Evolutionary conservation across 2,329 filamentous ascomycete genomes (phyloP).

Genomic region (Ilyonectria destructans): DNA sequence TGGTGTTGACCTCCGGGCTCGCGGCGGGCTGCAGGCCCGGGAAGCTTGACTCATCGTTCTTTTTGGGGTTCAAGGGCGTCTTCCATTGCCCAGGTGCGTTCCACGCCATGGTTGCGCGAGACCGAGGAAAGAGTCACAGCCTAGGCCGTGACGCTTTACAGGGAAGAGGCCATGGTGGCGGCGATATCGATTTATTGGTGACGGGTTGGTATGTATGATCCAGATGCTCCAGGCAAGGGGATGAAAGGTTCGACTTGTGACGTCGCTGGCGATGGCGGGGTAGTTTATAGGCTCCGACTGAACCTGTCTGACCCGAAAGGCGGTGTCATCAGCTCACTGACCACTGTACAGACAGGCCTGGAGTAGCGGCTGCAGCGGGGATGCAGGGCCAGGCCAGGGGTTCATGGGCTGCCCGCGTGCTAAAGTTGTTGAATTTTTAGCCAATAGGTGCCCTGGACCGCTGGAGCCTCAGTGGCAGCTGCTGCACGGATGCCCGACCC

Average conservation of each 20-base stretch:
- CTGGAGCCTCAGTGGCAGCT: slow-evolving; percentile 21
- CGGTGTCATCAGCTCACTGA: slow-evolving; percentile 42
- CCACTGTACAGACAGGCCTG: slow-evolving; percentile 8
- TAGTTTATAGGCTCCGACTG: slow-evolving; percentile 37
- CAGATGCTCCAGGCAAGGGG: slow-evolving; percentile 27
- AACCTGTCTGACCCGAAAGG: slow-evolving; percentile 33
- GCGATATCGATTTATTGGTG: slow-evolving; percentile 31
- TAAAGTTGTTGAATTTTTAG: slow-evolving; percentile 9
- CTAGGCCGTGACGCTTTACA: slow-evolving; percentile 68
- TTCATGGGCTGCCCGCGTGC: slow-evolving; percentile 37
- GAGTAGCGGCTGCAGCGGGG: slow-evolving; percentile 33
- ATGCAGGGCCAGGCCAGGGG: slow-evolving; percentile 46
- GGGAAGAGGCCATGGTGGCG: slow-evolving; percentile 62
- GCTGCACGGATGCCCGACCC: slow-evolving; percentile 52
- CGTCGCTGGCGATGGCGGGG: slow-evolving; percentile 47
- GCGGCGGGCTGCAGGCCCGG: slow-evolving; percentile 64
- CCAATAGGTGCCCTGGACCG: slow-evolving; percentile 37
- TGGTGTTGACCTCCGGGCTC: slow-evolving; percentile 60
- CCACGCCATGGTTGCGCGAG: slow-evolving; percentile 66
- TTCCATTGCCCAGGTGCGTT: slow-evolving; percentile 66
- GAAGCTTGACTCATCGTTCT: slow-evolving; percentile 66
- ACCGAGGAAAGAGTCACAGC: slow-evolving; percentile 65
- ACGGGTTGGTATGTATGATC: slow-evolving; percentile 33
- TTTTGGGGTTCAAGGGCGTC: slow-evolving; percentile 60
- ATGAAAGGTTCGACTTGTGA: slow-evolving; percentile 45